These are phyloP conservation scores for Rhodotorula paludigena DNA, from an alignment of 768 basidiomycete species.

Conservation along the genomic window DNA sequence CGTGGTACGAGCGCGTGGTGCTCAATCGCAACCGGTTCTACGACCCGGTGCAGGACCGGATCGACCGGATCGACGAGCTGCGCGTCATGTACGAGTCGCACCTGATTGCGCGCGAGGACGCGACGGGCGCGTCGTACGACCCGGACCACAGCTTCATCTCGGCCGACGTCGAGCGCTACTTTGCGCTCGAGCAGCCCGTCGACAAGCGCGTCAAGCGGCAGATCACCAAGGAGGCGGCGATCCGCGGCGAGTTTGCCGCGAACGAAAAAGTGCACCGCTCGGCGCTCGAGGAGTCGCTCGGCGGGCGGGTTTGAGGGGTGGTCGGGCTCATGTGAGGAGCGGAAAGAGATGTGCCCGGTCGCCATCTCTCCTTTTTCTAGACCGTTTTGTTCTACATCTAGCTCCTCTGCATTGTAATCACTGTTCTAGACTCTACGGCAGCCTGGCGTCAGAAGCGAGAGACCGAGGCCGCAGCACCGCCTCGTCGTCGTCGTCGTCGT, in stretches of 20 bases:
- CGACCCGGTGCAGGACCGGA: constrained; percentile 47
- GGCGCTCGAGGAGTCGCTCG: constrained; percentile 19
- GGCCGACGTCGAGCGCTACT: constrained; percentile 31
- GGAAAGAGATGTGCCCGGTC: too few relatives aligned
- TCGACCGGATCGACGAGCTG: constrained; percentile 47
- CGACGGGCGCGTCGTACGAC: constrained; percentile 3
- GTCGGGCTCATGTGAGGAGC: too few relatives aligned
- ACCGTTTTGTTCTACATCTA: too few relatives aligned
- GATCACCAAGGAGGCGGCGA: constrained; percentile 27
- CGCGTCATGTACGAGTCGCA: constrained; percentile 44
- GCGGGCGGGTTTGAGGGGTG: neutral
- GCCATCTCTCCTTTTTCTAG: too few relatives aligned
- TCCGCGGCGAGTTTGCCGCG: constrained; percentile 9
- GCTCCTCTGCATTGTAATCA: too few relatives aligned
- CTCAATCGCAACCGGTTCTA: constrained; percentile 46
- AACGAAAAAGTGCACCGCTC: constrained; percentile 13
- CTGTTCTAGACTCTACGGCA: too few relatives aligned
- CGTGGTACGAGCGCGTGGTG: constrained; percentile 45
- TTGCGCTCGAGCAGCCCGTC: constrained; percentile 15
- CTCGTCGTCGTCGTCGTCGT: too few relatives aligned
- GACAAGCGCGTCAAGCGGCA: constrained; percentile 16
- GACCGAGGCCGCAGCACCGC: too few relatives aligned
- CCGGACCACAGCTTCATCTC: constrained; percentile 31
- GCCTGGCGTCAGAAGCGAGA: too few relatives aligned
- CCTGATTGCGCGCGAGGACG: constrained; percentile 27